Base-by-base conservation (phyloP, 129 eudicot species). In the Artemisia tridentata region DNA sequence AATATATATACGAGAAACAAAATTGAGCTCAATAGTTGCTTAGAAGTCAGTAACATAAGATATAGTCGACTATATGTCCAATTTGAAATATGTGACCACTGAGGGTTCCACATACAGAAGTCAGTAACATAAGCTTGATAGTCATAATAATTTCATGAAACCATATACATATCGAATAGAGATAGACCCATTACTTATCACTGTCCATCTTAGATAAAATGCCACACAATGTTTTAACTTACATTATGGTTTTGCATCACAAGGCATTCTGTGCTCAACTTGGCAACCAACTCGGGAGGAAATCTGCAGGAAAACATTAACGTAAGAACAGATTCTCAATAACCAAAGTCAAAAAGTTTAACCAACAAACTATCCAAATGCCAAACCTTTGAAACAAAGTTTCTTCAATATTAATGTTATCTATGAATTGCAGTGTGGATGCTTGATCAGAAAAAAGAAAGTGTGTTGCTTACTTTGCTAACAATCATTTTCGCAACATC, bases 231-330 rank as follows among this genome's bases (percentile, higher is more conserved):
- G 56, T 53, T 43, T 54, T 45, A 48, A 82, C 87, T 80, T 57
- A 84, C 96, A 58, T 76, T 65, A 84, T 92, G 98, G 84, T 89
- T 92, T 89, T 92, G 98, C 96, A 92, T 89, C 69, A 79, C 96
- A 72, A 92, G 86, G 82, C 98, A 92, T 46, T 92, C 96, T 55
- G 85, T 89, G 72, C 90, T 89, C 86, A 92, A 57, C 86, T 92
- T 92, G 64, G 69, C 79, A 52, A 89, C 80, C 84, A 92, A 71
- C 63, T 76, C 80, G 9, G 90, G 86, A 83, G 98, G 88, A 82
- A 92, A 92, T 73, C 98, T 92, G 91, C 72, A 73, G 5, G 67
- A 58, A 72, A 61, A 54, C 23, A 49, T 65, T 48, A 66, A 34
- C 52, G 63, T 38, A 38, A 38, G 10, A 6, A 38, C 8, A 7